phyloP scores from a whole-genome alignment of 306 rosid genomes.

The Acacia melanoxylon region DNA sequence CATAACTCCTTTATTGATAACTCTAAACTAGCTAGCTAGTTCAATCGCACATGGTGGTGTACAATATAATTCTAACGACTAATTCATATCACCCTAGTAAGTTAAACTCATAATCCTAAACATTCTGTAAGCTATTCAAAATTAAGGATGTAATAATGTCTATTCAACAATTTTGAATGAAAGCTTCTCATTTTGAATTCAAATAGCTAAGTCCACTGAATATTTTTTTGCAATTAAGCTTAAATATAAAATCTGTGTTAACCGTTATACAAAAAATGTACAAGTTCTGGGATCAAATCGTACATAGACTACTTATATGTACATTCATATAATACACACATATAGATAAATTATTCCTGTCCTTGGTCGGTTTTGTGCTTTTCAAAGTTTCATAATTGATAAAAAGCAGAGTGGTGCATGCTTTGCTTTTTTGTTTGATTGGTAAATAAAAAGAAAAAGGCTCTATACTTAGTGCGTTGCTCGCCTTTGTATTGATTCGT shows the following conservation, averaged over 20 bases:
- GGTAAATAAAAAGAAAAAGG: slow-evolving; percentile 20
- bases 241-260: background rate
- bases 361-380: background rate
- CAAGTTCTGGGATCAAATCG: background rate
- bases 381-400: background rate
- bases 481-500: background rate
- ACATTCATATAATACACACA: background rate
- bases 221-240: background rate
- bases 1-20: background rate
- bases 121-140: background rate
- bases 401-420: background rate
- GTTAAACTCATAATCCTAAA: background rate
- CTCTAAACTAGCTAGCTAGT: background rate
- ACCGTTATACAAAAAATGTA: background rate
- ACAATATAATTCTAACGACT: too few species aligned
- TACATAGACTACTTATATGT: background rate
- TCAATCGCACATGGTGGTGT: background rate
- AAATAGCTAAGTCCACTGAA: background rate
- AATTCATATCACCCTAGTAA: background rate
- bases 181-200: background rate
- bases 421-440: too few species aligned
- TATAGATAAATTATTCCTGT: background rate
- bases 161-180: background rate
- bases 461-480: background rate
- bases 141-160: too few species aligned